Evolutionary conservation across 176 grass and related monocot species (phyloP), one percentile per base, ranked within the genome.

Genomic region (Urochloa ruziziensis): DNA sequence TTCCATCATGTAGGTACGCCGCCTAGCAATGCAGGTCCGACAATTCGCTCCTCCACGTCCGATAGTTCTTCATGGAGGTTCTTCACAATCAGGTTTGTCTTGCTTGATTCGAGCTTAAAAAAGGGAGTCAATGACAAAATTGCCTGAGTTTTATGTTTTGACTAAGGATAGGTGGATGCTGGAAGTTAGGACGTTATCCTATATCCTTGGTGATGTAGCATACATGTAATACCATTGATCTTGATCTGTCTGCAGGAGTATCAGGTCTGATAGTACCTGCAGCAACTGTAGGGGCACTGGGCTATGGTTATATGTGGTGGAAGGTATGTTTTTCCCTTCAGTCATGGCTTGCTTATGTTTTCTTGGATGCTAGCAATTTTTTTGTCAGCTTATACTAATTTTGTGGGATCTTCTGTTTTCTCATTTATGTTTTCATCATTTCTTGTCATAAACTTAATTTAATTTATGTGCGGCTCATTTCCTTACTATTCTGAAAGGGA

Each of bases 241-340:
- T 61, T 83, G 36, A 75, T 85, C 6, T 87, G 54, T 76, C 82
- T 47, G 32, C 86, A 94, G 92, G 87, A 62, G 25, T 99, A 44
- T 80, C 93, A 61, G 91, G 91, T 48, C 83, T 99, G 85, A 80
- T 99, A 82, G 82, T 96, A 78, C 96, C 96, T 66, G 91, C 93
- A 83, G 93, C 93, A 62, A 92, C 96, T 70, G 79, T 99, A 49
- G 96, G 96, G 30, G 96, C 80, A 77, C 75, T 99, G 59, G 96
- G 93, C 58, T 99, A 94, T 87, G 93, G 93, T 64, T 91, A 94
- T 86, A 96, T 99, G 96, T 96, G 96, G 96, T 99, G 93, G 96
- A 99, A 99, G 88, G 93, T 98, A 87, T 86, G 92, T 66, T 73
- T 56, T 48, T 24, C 46, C 27, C 6, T 32, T 82, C 16, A 54